Base-by-base conservation (phyloP, 164 flowering plant species). In the Akebia trifoliata region DNA sequence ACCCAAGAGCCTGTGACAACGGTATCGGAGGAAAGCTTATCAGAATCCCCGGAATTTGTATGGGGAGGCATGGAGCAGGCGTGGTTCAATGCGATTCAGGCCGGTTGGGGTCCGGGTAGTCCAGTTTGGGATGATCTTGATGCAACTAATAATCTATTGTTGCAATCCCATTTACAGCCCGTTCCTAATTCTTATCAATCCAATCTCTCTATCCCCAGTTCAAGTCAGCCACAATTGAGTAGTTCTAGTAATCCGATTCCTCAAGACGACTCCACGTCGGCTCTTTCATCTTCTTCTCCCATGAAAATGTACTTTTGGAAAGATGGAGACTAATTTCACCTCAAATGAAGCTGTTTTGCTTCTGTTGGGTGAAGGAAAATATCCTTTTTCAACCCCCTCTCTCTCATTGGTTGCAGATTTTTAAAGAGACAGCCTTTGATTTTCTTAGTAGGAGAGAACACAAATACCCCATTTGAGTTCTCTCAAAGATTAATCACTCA, bases 81-180 rank as follows among this genome's bases (percentile, higher is more conserved):
- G n/a, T 87, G 95, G 95, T 72, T 78, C 63, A 81, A 83, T 70
- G 67, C 86, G 31, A 78, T 85, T 35, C 78, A 84, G 1, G 79
- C 80, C 0, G 85, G 87, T 43, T 90, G 92, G 92, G 92, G 92
- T 14, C 92, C 92, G 1, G 90, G 81, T 1, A 85, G 88, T 61
- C 78, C 92, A 11, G 87, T 79, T 46, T 90, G 97, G 97, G 95
- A 87, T 65, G 78, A 84, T 69, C 38, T 82, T 25, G 88, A 86
- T 51, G 24, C 74, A 0, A 45, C 59, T 4, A 81, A 76, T 36
- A 73, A 74, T 66, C 69, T 78, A 10, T 39, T 75, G 10, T 31
- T 70, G 26, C 85, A 68, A 45, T 53, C 81, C 12, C n/a, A n/a
- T n/a, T n/a, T n/a, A n/a, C n/a, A n/a, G n/a, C n/a, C n/a, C n/a